phyloP scores from a whole-genome alignment of 1,284 basidiomycete genomes.

The Cutaneotrichosporon mucoides region DNA sequence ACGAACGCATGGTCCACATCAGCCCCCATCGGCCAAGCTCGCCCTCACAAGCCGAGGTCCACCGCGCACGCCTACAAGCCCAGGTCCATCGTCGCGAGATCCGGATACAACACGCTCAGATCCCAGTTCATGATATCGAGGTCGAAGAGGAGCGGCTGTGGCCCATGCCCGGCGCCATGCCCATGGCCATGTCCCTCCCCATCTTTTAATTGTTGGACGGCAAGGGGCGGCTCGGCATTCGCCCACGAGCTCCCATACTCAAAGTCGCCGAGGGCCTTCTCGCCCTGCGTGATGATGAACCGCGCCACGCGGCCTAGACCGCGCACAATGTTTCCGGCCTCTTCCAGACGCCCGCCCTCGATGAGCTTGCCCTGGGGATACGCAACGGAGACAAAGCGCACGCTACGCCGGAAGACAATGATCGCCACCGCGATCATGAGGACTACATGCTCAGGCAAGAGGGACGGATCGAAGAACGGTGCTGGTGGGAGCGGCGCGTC shows the following conservation, averaged over 20 bases:
- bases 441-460: conserved; percentile 4
- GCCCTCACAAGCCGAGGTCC: no score
- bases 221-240: background rate
- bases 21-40: no score
- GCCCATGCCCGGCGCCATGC: background rate
- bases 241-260: no score
- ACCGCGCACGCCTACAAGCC: background rate
- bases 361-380: conserved; percentile 2
- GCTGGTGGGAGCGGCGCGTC: no score
- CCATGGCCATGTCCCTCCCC: no score
- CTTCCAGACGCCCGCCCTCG: conserved; percentile 4
- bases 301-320: background rate
- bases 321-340: background rate
- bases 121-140: conserved; percentile 17
- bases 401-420: conserved; percentile 7
- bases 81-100: conserved; percentile 1
- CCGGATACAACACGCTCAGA: conserved; percentile 10
- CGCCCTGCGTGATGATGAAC: conserved; percentile 5
- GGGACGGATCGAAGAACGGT: background rate
- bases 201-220: background rate
- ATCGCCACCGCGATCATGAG: background rate
- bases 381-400: conserved; percentile 6
- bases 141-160: background rate
- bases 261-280: background rate
- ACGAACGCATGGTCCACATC: no score